Percentiles rank a stretch among this genome's conserved stretches.
Conservation (phyloP, 1,284 basidiomycete species). For the Waitea zeae region DNA sequence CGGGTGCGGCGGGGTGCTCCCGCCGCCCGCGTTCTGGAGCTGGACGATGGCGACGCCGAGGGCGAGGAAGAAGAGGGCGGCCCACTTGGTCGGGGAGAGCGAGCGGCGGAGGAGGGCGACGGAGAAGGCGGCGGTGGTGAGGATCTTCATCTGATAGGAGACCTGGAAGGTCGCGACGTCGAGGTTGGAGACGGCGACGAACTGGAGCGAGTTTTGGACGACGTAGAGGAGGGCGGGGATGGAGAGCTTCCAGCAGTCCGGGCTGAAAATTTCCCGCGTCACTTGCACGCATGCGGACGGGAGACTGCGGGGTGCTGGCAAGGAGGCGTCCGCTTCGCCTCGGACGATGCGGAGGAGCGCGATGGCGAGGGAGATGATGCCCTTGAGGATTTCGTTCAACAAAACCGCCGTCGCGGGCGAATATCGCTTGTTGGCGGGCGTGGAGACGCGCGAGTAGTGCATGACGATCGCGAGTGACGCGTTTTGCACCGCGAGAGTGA, state of each 20-base stretch:
- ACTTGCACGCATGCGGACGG: conserved; percentile 29
- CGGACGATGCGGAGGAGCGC: conserved; percentile 40
- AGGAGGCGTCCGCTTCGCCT: too few species aligned
- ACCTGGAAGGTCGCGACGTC: conserved; percentile 88
- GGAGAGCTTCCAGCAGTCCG: conserved; percentile 92
- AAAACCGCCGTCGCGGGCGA: conserved; percentile 89
- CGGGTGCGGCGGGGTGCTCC: conserved; percentile 8
- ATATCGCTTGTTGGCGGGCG: conserved; percentile 59
- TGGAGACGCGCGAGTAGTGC: conserved; percentile 88
- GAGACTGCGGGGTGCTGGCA: conserved; percentile 12
- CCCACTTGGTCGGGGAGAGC: conserved; percentile 65
- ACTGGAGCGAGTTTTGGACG: conserved; percentile 90
- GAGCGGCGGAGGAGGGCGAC: conserved; percentile 68
- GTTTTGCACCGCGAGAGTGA: conserved; percentile 92
- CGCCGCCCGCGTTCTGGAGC: conserved; percentile 44
- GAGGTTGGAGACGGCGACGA: conserved; percentile 82
- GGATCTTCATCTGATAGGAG: conserved; percentile 90
- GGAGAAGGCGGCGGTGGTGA: conserved; percentile 89
- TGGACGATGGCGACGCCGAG: conserved; percentile 87
- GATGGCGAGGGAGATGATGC: conserved; percentile 71
- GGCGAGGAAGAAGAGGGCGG: conserved; percentile 69
- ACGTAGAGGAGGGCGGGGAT: conserved; percentile 95
- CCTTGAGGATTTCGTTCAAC: conserved; percentile 87
- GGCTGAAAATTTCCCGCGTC: conserved; percentile 45
- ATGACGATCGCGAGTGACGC: conserved; percentile 90